These are phyloP conservation scores for Neltuma alba DNA, from an alignment of 306 rosid genomes.

Conservation along the genomic window DNA sequence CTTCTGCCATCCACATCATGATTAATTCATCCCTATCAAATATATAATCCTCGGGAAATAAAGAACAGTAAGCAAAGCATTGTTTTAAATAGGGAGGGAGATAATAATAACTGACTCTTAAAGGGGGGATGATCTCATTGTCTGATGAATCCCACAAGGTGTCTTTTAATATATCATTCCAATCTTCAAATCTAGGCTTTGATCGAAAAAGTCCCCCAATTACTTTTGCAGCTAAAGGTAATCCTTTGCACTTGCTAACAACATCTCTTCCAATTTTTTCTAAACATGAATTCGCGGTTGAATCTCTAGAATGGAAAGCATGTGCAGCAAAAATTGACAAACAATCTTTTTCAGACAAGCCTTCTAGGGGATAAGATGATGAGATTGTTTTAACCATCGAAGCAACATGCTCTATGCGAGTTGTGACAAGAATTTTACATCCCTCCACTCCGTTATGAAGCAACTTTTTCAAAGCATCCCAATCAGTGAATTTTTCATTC, in stretches of 20 bases:
- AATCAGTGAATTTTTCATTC: not conserved
- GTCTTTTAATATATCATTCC: not conserved
- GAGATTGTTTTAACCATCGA: not conserved
- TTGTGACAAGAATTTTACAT: constrained; percentile 34
- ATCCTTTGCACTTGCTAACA: not conserved
- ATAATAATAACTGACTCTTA: not conserved
- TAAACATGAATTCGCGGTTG: not conserved
- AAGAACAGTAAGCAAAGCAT: constrained; percentile 9
- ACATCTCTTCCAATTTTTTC: not conserved
- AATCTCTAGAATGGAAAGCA: not conserved
- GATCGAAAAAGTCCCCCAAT: constrained; percentile 26
- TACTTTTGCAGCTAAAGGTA: constrained; percentile 25
- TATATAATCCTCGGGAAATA: not conserved
- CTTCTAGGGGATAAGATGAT: not conserved
- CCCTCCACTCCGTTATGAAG: not conserved
- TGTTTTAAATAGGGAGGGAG: not conserved
- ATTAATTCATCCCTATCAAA: not conserved
- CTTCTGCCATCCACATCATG: not conserved
- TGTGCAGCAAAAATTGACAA: constrained; percentile 13
- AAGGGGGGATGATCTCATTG: not conserved
- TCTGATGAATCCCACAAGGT: not conserved
- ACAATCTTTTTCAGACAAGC: not conserved
- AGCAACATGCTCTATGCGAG: constrained; percentile 1
- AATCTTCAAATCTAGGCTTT: not conserved
- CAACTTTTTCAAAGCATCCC: not conserved